Evolutionary conservation across 176 grass and related monocot species (phyloP), one percentile per base, ranked within the genome.

Genomic region (Themeda triandra): DNA sequence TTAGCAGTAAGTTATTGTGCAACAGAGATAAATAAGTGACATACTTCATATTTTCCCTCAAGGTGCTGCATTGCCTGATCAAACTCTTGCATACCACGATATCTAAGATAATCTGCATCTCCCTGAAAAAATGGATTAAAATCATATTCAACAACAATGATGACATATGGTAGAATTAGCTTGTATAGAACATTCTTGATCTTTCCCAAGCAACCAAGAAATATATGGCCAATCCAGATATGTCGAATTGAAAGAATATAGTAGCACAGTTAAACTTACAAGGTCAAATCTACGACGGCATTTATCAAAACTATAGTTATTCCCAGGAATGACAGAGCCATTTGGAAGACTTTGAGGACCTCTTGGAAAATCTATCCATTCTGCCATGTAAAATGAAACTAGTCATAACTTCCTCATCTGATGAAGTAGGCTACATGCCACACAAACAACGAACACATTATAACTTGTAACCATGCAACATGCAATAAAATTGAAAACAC

Each of bases 331-430:
- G 12, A 88, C 88, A 58, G 29, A 44, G 10, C 96, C 96, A 41
- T 88, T 86, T 40, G 92, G 80, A 82, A 98, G 92, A 86, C 30
- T 89, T 81, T 95, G 92, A 6, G 90, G 91, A 11, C 85, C 81
- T 90, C 92, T 95, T 78, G 92, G 96, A 80, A 98, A 98, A 84
- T 98, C 96, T 77, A 98, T 98, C 96, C 96, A 98, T 90, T 98
- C 96, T 98, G 88, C 77, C 37, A 88, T 63, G 25, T 54, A 89
- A 76, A 82, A 76, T 74, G n/a, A 35, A 44, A 83, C 31, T 25
- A 80, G 65, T 86, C 73, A 80, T 67, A 79, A 46, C 13, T 58
- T 42, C 58, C 54, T 86, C 15, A 36, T 40, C 15, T 25, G 33
- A 73, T 71, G 15, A 56, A 81, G 41, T 53, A 86, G 21, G 63